Evolutionary conservation across 2,329 filamentous ascomycete genomes (phyloP).

Genomic region (Phyllachora maydis): DNA sequence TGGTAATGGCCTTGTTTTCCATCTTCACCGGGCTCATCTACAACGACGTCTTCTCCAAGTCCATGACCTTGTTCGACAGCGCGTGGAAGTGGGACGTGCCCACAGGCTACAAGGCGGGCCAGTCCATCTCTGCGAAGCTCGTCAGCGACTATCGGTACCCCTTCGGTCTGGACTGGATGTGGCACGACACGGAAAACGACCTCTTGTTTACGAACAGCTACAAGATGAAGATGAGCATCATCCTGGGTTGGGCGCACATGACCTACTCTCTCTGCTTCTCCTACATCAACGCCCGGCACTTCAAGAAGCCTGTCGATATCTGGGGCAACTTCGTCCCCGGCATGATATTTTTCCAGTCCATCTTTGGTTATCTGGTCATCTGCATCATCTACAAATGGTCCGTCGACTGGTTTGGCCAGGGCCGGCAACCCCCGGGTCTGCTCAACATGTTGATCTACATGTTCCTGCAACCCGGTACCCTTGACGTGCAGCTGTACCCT

Average conservation of each 20-base stretch:
- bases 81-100: slow-evolving; percentile 69
- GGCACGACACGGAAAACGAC: slow-evolving; percentile 91
- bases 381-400: slow-evolving; percentile 97
- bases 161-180: slow-evolving; percentile 87
- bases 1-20: slow-evolving; percentile 95
- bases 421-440: slow-evolving; percentile 57
- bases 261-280: slow-evolving; percentile 91
- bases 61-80: slow-evolving; percentile 71
- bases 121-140: slow-evolving; percentile 44
- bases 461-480: slow-evolving; percentile 72
- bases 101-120: slow-evolving; percentile 40
- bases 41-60: slow-evolving; percentile 92
- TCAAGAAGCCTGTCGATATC: slow-evolving; percentile 87
- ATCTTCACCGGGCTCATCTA: slow-evolving; percentile 95
- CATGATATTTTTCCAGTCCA: slow-evolving; percentile 99
- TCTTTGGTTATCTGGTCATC: slow-evolving; percentile 89
- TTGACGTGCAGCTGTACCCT: slow-evolving; percentile 54
- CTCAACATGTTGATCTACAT: slow-evolving; percentile 99
- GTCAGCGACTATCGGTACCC: slow-evolving; percentile 63
- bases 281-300: slow-evolving; percentile 83
- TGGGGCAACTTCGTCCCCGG: slow-evolving; percentile 95
- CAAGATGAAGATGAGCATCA: slow-evolving; percentile 99
- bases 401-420: slow-evolving; percentile 57
- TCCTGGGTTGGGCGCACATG: slow-evolving; percentile 96
- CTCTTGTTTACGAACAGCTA: slow-evolving; percentile 94